Evolutionary conservation across 1,284 basidiomycete species (phyloP), one percentile per base, ranked within the genome.

Genomic region (Porogramme epimiltina): DNA sequence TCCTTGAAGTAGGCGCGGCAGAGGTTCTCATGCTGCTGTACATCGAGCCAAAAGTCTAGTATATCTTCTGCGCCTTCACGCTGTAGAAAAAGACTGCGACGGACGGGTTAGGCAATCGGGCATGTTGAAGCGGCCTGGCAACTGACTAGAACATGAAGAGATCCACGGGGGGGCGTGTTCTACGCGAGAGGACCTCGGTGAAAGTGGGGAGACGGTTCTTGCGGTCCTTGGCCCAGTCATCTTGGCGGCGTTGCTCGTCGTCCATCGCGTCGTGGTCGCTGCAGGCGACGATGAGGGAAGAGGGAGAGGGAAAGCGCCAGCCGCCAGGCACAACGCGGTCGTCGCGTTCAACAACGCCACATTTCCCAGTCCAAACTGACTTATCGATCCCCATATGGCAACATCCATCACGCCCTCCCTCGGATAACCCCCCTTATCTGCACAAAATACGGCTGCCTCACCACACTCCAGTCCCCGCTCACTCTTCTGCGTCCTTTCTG

Each of bases 1-100:
- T 98, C 96, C 78, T 98, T 97, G 83, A 99, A 98, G 73, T 98
- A 98, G 6, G 95, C 96, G 54, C 95, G 84, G 73, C 95, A 99
- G 39, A 99, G 84, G 68, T 98, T 98, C 75, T 98, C 97, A 70
- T 99, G 96, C 74, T 98, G 96, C 65, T 98, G 94, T 2, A 98
- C 96, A 67, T 99, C 96, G 28, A 99, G 84, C 95, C 95, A 99
- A 65, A 99, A 99, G 71, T 98, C 96, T 45, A 99, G 77, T 38
- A 95, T 91, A 68, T 98, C 95, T 69, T 98, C 95, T 49, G 93
- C 87, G 28, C 91, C 89, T 73, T 98, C 95, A 36, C 95, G 84
- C 69, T 98, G 94, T 37, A 98, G 77, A 69, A 95, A 97, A 54
- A 91, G 79, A 68, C 89, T 91, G 34, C 34, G 49, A 49, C 31